A percentile compares a stretch with the other conserved stretches of the same genome.
These are phyloP conservation scores for Aquilaria agallochum DNA, from an alignment of 441 rosid species.

Conservation along the genomic window DNA sequence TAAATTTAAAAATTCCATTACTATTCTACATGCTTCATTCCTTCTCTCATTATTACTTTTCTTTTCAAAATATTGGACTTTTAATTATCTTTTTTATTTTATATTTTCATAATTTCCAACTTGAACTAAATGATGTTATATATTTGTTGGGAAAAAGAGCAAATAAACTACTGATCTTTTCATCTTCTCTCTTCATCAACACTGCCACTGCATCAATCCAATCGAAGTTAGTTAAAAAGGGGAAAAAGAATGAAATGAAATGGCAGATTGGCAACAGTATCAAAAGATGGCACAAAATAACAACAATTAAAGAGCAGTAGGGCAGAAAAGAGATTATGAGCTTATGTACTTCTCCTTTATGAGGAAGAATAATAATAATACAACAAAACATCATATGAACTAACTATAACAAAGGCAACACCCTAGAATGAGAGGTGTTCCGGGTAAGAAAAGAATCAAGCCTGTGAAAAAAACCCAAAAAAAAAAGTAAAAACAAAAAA, in stretches of 20 bases:
- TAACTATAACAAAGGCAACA: conserved; percentile 5
- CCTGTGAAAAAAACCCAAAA: neutral
- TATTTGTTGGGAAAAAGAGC: neutral
- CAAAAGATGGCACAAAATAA: neutral
- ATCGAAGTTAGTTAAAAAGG: neutral
- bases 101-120: too few species aligned
- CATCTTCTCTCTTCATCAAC: too few species aligned
- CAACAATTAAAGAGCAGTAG: neutral
- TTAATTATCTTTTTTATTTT: too few species aligned
- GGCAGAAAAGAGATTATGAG: neutral
- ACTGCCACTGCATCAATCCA: too few species aligned
- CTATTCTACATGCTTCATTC: too few species aligned
- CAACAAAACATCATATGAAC: neutral
- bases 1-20: too few species aligned
- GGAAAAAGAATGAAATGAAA: neutral
- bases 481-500: neutral
- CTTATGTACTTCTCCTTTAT: too few species aligned
- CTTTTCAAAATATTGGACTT: too few species aligned
- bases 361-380: neutral
- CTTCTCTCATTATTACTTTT: too few species aligned
- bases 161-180: too few species aligned
- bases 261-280: neutral
- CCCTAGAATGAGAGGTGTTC: conserved; percentile 2
- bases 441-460: neutral
- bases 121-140: neutral